Evolutionary conservation across 768 basidiomycete genomes (phyloP).

Genomic region (Boletus rubescentipes): DNA sequence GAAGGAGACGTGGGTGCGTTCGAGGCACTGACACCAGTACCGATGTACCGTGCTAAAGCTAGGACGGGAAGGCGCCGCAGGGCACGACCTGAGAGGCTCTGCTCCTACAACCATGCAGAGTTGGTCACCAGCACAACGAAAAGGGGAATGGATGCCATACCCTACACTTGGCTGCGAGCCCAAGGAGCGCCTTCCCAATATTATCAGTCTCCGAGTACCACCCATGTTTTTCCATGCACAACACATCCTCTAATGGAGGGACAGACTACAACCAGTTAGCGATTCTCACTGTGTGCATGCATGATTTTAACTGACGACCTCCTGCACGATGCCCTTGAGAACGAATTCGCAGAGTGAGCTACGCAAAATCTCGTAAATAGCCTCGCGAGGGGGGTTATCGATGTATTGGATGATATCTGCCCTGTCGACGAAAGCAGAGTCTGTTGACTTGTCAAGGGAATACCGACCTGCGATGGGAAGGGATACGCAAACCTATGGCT

Average conservation of each 20-base stretch:
- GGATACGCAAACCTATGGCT: constrained; percentile 74
- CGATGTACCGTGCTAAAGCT: constrained; percentile 82
- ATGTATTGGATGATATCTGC: constrained; percentile 97
- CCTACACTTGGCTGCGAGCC: constrained; percentile 74
- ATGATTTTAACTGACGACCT: constrained; percentile 47
- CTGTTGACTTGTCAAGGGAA: constrained; percentile 40
- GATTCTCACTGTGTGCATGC: background rate
- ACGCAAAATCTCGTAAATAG: constrained; percentile 89
- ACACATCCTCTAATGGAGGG: constrained; percentile 57
- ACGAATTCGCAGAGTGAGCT: constrained; percentile 82
- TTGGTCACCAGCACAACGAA: constrained; percentile 1
- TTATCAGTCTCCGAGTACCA: constrained; percentile 18
- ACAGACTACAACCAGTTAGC: constrained; percentile 46
- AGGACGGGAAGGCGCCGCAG: constrained; percentile 93
- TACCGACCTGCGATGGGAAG: background rate
- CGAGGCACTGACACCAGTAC: constrained; percentile 37
- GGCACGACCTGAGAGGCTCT: constrained; percentile 90
- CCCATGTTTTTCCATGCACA: constrained; percentile 20
- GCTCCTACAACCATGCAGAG: constrained; percentile 39
- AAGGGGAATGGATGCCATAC: constrained; percentile 44
- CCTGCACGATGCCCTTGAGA: constrained; percentile 63
- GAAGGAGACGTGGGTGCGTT: constrained; percentile 12
- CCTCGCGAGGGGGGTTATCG: constrained; percentile 86
- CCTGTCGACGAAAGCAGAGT: constrained; percentile 93
- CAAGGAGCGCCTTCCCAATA: constrained; percentile 57